A percentile compares a stretch with the other conserved stretches of the same genome.
Conservation (phyloP, 371 early-diverging fungal genomes). For the Apophysomyces ossiformis region DNA sequence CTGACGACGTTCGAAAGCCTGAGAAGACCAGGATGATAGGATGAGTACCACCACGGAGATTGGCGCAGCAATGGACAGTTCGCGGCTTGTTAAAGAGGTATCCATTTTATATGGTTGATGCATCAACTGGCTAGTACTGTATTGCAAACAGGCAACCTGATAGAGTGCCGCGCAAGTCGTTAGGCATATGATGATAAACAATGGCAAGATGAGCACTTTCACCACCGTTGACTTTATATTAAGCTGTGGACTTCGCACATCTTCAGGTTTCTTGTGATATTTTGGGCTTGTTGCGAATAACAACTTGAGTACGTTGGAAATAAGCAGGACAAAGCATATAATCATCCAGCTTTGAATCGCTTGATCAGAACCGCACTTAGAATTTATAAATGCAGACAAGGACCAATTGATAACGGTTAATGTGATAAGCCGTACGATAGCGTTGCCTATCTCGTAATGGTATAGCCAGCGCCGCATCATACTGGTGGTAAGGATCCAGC, state of each 20-base stretch:
- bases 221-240: conserved; percentile 48
- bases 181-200: conserved; percentile 51
- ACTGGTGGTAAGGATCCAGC: conserved; percentile 58
- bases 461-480: conserved; percentile 67
- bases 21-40: conserved; percentile 59
- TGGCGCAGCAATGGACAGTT: conserved; percentile 23
- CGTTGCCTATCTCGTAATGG: conserved; percentile 62
- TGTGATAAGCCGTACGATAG: conserved; percentile 60
- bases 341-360: conserved; percentile 61
- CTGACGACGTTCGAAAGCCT: conserved; percentile 45
- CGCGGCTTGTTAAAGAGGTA: conserved; percentile 22
- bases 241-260: conserved; percentile 39
- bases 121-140: conserved; percentile 46
- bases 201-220: conserved; percentile 52
- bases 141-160: conserved; percentile 52
- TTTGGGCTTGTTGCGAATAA: conserved; percentile 53
- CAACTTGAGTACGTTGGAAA: conserved; percentile 56
- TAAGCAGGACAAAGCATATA: conserved; percentile 48
- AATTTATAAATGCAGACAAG: conserved; percentile 47
- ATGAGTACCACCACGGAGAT: conserved; percentile 49
- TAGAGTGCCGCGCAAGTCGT: conserved; percentile 55
- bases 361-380: conserved; percentile 48
- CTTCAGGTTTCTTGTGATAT: conserved; percentile 46
- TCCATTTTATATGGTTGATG: conserved; percentile 34
- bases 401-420: conserved; percentile 60